These are phyloP conservation scores for Dictyostelium capitatum DNA, from an alignment of 78 protist species.

Conservation along the genomic window DNA sequence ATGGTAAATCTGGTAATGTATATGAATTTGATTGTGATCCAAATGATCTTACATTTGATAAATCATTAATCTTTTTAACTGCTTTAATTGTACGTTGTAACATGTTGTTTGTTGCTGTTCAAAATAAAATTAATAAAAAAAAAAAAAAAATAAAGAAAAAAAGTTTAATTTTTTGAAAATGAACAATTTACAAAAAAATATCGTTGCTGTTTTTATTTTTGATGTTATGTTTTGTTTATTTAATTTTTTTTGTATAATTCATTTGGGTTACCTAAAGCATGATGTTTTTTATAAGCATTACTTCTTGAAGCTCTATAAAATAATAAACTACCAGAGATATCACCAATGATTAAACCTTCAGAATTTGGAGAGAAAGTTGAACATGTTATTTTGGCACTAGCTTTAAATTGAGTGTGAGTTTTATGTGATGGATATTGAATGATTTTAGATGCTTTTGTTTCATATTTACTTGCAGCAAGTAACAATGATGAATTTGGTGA, in stretches of 20 bases:
- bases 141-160: no score
- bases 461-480: neutral
- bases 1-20: slow-evolving; percentile 93
- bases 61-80: neutral
- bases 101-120: neutral
- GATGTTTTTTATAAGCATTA: neutral
- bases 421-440: slow-evolving; percentile 11
- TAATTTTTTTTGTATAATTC: no score
- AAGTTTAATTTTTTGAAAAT: no score
- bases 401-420: neutral
- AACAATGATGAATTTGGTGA: neutral
- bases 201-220: no score
- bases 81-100: slow-evolving; percentile 1
- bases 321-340: neutral
- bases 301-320: neutral
- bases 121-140: no score
- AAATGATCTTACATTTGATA: neutral
- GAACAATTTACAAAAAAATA: no score
- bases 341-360: neutral
- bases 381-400: neutral
- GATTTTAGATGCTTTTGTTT: neutral
- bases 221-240: no score
- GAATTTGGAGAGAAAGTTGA: neutral
- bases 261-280: no score
- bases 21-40: slow-evolving; percentile 5